Evolutionary conservation across 495 filamentous ascomycete species (phyloP).

Genomic region (Sabuloglossum arenarium): DNA sequence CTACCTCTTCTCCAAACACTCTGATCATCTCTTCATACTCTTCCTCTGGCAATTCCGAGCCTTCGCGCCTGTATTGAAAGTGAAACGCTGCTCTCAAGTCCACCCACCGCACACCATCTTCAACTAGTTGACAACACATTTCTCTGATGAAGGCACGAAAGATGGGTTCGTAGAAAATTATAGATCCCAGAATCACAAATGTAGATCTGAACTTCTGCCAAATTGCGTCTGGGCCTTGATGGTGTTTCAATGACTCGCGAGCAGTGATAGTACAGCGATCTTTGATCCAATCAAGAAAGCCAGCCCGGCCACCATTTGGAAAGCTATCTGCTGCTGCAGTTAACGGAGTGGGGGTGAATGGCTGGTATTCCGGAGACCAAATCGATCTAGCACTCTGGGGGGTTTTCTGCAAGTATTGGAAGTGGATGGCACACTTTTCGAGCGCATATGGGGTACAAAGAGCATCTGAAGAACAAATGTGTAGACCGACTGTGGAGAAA

Average conservation of each 20-base stretch:
- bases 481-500: constrained; percentile 53
- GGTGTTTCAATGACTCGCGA: constrained; percentile 54
- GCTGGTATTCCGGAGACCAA: constrained; percentile 41
- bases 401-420: constrained; percentile 27
- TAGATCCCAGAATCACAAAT: constrained; percentile 46
- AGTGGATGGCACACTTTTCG: constrained; percentile 26
- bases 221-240: constrained; percentile 58
- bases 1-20: constrained; percentile 59
- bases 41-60: constrained; percentile 34
- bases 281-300: constrained; percentile 63
- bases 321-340: constrained; percentile 47
- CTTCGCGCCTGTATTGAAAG: constrained; percentile 36
- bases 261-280: constrained; percentile 44
- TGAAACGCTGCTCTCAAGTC: constrained; percentile 43
- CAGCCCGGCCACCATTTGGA: constrained; percentile 42
- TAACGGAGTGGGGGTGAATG: constrained; percentile 33
- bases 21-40: constrained; percentile 44
- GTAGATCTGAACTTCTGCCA: constrained; percentile 57
- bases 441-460: constrained; percentile 26
- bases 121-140: constrained; percentile 42
- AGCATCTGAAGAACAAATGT: constrained; percentile 34
- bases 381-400: constrained; percentile 18
- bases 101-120: constrained; percentile 64
- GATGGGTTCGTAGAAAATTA: constrained; percentile 82
- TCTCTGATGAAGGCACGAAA: constrained; percentile 52